Conservation (phyloP, 1,139 yeast genomes). For the Yamadazyma epiphylla region DNA sequence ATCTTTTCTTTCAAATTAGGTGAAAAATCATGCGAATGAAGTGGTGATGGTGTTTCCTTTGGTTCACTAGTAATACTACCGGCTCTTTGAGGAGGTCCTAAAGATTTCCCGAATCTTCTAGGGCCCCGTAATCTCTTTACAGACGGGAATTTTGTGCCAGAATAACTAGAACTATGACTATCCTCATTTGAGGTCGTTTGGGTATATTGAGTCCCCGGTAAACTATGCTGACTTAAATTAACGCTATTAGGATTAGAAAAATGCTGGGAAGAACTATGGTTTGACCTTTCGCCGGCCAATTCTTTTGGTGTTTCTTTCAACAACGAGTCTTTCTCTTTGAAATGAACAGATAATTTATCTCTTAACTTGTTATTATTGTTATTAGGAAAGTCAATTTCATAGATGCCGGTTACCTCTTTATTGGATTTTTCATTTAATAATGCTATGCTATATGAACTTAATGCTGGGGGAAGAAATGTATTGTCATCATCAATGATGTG, state of each 20-base stretch:
- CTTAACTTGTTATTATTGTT: slow-evolving; percentile 16
- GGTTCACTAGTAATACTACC: slow-evolving; percentile 4
- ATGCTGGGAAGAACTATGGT: no score
- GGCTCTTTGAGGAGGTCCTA: slow-evolving; percentile 42
- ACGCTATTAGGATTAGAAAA: no score
- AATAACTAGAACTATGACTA: background rate
- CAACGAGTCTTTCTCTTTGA: slow-evolving; percentile 20
- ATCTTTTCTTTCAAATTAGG: background rate
- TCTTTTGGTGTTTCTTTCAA: no score
- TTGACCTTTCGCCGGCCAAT: no score
- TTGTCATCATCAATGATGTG: slow-evolving; percentile 45
- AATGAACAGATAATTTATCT: slow-evolving; percentile 32
- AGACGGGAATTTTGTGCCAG: slow-evolving; percentile 6
- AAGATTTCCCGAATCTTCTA: slow-evolving; percentile 30
- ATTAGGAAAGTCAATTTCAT: slow-evolving; percentile 32
- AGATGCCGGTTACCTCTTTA: slow-evolving; percentile 26
- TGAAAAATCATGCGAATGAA: background rate
- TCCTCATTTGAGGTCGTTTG: background rate
- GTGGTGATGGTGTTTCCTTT: background rate
- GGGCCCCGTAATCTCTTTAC: slow-evolving; percentile 22
- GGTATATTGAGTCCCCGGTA: no score
- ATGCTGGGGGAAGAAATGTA: slow-evolving; percentile 59
- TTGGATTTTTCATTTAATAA: slow-evolving; percentile 22
- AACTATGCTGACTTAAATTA: no score
- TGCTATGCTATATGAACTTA: slow-evolving; percentile 54